A percentile compares a stretch with the other conserved stretches of the same genome.
Conservation (phyloP, 345 rosid genomes). For the Draba incana region DNA sequence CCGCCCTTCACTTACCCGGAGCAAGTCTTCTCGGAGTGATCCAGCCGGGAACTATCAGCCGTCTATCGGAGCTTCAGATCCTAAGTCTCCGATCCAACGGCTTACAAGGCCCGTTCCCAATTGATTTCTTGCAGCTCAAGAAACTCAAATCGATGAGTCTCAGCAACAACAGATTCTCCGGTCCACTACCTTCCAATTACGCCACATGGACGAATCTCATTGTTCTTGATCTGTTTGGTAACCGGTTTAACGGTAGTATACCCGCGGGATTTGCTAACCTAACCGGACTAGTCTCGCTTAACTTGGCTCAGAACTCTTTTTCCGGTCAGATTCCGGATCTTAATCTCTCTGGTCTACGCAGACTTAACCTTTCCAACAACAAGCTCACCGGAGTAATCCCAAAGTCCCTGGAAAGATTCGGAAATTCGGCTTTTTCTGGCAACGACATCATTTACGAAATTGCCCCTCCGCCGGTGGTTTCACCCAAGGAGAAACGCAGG, state of each 20-base stretch:
- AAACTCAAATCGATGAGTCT: constrained; percentile 66
- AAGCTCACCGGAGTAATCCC: constrained; percentile 71
- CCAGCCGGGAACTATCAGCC: constrained; percentile 69
- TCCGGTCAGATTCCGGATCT: constrained; percentile 77
- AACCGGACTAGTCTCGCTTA: constrained; percentile 57
- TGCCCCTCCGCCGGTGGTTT: constrained; percentile 52
- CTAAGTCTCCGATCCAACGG: constrained; percentile 80
- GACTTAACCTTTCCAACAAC: constrained; percentile 68
- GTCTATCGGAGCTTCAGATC: constrained; percentile 68
- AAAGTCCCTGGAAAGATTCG: constrained; percentile 64
- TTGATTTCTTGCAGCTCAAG: constrained; percentile 62
- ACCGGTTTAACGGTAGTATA: constrained; percentile 69
- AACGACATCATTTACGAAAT: constrained; percentile 55
- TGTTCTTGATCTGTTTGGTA: constrained; percentile 59
- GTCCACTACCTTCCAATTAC: constrained; percentile 68
- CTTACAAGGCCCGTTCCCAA: constrained; percentile 67
- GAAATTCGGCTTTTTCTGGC: constrained; percentile 59
- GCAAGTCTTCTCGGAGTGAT: constrained; percentile 62
- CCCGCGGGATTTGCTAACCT: constrained; percentile 58
- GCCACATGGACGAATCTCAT: constrained; percentile 70
- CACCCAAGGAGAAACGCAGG: constrained; percentile 16
- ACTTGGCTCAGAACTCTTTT: constrained; percentile 68
- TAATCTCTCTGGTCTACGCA: constrained; percentile 50
- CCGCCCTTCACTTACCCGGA: constrained; percentile 66
- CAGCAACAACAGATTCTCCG: constrained; percentile 64